Evolutionary conservation across 2,329 filamentous ascomycete genomes (phyloP), one percentile per base, ranked within the genome.

Genomic region (Aspergillus clavatus): DNA sequence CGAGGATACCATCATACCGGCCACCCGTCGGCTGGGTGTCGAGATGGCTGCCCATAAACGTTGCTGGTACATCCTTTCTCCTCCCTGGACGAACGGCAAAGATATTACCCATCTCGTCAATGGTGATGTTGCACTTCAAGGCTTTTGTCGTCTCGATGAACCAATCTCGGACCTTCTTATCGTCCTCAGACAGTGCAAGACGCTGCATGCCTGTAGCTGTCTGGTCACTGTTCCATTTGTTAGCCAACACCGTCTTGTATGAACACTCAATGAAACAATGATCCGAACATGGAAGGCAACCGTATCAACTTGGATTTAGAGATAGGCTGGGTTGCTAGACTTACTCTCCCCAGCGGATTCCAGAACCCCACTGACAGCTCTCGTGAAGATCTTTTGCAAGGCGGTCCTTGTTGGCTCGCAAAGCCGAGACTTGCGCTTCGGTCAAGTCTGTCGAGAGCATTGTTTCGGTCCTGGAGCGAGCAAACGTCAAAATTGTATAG

Each of bases 81-180:
- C 77, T 69, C 1, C 87, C 86, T 3, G 81, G 78, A 2, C 83
- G 77, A 3, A 87, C 73, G 1, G 86, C 85, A 60, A 91, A 93
- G 49, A 85, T 86, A 54, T 91, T 93, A 16, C 87, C 87, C 80
- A 91, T 89, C 21, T 79, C 72, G 60, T 93, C 87, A 1, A 88
- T 66, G 0, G 77, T 83, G 6, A 86, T 74, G 3, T 75, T 73
- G 62, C 87, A 91, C 7, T 83, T 84, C 0, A 89, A 69, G 0
- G 69, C 71, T 55, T 79, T 68, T 1, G 80, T 81, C 0, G 80
- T 82, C 14, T 81, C 63, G 0, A 82, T 75, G 52, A 93, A 89
- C 87, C 87, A 93, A 62, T 87, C 80, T 29, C 87, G 79, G 10
- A 78, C 86, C 56, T 78, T 67, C 59, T 83, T 86, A 61, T 91